A percentile compares a stretch with the other conserved stretches of the same genome.
phyloP scores from a whole-genome alignment of 305 asterid genomes.

The Euphrasia arctica region DNA sequence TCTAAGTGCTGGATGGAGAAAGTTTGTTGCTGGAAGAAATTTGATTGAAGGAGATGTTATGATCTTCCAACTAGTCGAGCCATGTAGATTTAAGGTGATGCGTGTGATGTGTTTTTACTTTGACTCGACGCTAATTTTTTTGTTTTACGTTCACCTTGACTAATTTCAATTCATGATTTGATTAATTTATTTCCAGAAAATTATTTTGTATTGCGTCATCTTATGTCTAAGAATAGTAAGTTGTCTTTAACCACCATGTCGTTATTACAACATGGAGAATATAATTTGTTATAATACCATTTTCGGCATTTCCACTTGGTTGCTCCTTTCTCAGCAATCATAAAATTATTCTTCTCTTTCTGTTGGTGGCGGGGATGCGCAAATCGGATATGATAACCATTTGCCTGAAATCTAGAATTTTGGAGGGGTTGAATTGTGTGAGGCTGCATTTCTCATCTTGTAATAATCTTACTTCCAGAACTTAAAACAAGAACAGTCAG shows the following conservation, averaged over 20 bases:
- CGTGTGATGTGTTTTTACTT: not conserved
- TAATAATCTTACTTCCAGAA: not conserved
- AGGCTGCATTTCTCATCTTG: not conserved
- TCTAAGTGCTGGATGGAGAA: conserved; percentile 98
- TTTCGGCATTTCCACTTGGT: too few species aligned
- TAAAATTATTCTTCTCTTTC: too few species aligned
- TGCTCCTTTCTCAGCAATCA: too few species aligned
- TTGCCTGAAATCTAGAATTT: not conserved
- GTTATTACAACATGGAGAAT: not conserved
- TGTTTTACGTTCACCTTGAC: not conserved
- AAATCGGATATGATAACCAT: not conserved
- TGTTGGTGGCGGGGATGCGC: too few species aligned
- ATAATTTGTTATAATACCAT: too few species aligned
- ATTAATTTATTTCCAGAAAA: not conserved
- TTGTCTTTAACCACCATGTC: not conserved
- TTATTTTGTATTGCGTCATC: conserved; percentile 12
- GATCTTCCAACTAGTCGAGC: conserved; percentile 58
- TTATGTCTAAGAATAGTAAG: not conserved
- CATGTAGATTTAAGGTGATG: conserved; percentile 77
- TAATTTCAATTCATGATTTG: conserved; percentile 3
- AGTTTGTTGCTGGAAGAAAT: conserved; percentile 74
- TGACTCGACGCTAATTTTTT: conserved; percentile 3
- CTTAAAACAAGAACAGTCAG: not conserved
- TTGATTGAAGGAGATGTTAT: conserved; percentile 89
- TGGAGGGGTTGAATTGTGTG: not conserved